phyloP scores from a whole-genome alignment of 495 filamentous ascomycete species.

The Acidiella bohemica region DNA sequence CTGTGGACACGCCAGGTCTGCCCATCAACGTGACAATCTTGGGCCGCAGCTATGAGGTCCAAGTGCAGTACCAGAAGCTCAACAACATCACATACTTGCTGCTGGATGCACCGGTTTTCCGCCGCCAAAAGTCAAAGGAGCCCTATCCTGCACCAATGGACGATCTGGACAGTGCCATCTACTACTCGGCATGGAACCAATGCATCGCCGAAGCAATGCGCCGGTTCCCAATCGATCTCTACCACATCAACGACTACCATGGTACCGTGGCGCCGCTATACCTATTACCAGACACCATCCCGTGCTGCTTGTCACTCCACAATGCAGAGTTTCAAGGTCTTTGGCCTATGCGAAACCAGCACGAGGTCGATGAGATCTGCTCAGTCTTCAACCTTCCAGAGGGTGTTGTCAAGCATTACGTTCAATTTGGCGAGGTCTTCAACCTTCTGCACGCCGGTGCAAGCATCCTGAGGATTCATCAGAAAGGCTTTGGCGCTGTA shows the following conservation, averaged over 20 bases:
- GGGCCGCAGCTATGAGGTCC: constrained; percentile 48
- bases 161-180: constrained; percentile 56
- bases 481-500: constrained; percentile 62
- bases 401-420: constrained; percentile 40
- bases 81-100: constrained; percentile 63
- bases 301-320: constrained; percentile 47
- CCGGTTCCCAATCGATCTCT: constrained; percentile 52
- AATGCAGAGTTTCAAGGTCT: constrained; percentile 65
- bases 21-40: constrained; percentile 55
- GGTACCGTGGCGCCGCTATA: constrained; percentile 60
- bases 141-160: constrained; percentile 65
- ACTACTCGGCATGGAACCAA: constrained; percentile 63
- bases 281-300: constrained; percentile 49
- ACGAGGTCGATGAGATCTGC: constrained; percentile 55
- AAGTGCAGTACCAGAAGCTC: constrained; percentile 50
- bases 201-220: constrained; percentile 52
- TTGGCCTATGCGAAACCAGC: constrained; percentile 58
- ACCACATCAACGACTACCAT: constrained; percentile 75
- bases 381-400: constrained; percentile 51
- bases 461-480: constrained; percentile 60
- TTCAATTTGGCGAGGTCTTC: constrained; percentile 59
- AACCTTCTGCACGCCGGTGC: constrained; percentile 62
- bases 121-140: constrained; percentile 50
- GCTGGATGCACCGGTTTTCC: constrained; percentile 56
- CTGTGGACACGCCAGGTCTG: constrained; percentile 44